A percentile compares a stretch with the other conserved stretches of the same genome.
These are phyloP conservation scores for Ambrosia artemisiifolia DNA, from an alignment of 129 eudicot species.

Conservation along the genomic window DNA sequence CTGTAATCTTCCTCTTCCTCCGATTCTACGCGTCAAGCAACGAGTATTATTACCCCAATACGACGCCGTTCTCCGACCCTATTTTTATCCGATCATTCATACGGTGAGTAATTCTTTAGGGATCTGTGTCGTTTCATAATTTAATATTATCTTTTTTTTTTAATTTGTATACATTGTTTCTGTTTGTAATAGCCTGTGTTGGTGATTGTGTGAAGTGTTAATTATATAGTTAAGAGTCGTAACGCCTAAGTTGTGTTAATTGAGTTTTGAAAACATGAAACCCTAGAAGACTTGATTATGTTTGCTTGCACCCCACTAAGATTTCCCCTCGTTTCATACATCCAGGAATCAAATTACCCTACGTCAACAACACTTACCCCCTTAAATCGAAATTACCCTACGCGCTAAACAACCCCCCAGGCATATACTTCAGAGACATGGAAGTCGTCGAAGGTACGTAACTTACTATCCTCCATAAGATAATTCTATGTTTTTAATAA, in stretches of 20 bases:
- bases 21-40: slow-evolving; percentile 20
- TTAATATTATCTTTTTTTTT: slow-evolving; percentile 1
- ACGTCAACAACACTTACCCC: too few relatives aligned
- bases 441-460: too few relatives aligned
- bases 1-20: slow-evolving; percentile 11
- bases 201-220: background rate
- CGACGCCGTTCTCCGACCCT: slow-evolving; percentile 11
- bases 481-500: too few relatives aligned
- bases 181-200: background rate
- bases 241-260: background rate
- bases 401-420: too few relatives aligned
- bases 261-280: background rate
- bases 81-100: background rate
- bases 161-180: background rate
- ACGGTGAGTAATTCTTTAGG: slow-evolving; percentile 12
- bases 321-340: too few relatives aligned
- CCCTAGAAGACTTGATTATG: slow-evolving; percentile 13
- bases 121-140: background rate
- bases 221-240: slow-evolving; percentile 1
- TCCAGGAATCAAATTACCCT: too few relatives aligned
- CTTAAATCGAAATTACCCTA: too few relatives aligned
- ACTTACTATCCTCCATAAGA: too few relatives aligned
- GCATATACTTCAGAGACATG: too few relatives aligned
- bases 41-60: background rate
- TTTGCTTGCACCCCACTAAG: too few relatives aligned